Conservation (phyloP, 768 basidiomycete species). For the Hirschioporus abietinus region DNA sequence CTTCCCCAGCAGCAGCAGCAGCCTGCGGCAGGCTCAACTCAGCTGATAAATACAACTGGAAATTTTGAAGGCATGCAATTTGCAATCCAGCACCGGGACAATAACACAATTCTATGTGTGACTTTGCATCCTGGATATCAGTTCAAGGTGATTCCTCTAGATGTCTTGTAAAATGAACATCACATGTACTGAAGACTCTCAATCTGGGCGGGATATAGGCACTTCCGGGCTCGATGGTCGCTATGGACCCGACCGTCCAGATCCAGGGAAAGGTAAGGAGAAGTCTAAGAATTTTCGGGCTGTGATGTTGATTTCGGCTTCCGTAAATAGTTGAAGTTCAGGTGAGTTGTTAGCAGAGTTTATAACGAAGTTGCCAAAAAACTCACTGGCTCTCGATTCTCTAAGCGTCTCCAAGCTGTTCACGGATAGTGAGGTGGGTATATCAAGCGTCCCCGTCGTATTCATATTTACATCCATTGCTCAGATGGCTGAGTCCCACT, state of each 20-base stretch:
- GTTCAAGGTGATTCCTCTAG: conserved; percentile 21
- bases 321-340: conserved; percentile 7
- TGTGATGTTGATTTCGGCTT: background rate
- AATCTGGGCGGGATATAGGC: background rate
- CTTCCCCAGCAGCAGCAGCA: background rate
- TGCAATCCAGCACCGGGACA: conserved; percentile 27
- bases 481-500: conserved; percentile 22
- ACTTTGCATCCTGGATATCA: conserved; percentile 23
- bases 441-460: background rate
- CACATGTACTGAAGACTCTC: background rate
- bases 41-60: conserved; percentile 16
- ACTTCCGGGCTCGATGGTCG: conserved; percentile 27
- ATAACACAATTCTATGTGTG: conserved; percentile 26
- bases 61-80: conserved; percentile 23
- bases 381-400: background rate
- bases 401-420: conserved; percentile 24
- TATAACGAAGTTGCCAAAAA: background rate
- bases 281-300: background rate
- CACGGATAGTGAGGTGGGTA: conserved; percentile 23
- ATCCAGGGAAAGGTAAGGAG: conserved; percentile 24
- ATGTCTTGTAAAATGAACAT: background rate
- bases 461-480: background rate
- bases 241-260: conserved; percentile 26
- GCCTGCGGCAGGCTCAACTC: background rate
- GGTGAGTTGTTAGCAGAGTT: background rate